Base-by-base conservation (phyloP, 306 rosid species). In the Cucurbita pepo region DNA sequence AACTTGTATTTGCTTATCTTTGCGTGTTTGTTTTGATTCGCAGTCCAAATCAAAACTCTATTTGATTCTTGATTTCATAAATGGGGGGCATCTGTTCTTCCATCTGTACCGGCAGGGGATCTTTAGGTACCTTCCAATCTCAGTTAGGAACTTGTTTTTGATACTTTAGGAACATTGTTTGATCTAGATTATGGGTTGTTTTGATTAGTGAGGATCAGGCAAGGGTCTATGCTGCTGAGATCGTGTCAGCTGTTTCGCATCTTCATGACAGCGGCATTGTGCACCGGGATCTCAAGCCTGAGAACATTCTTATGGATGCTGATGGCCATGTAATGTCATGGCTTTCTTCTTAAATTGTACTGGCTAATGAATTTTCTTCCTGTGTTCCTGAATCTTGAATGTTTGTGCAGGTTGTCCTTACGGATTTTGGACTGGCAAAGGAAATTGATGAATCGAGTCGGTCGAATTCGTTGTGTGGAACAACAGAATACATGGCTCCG, bases 221-320 rank as follows among this genome's bases (percentile, higher is more conserved):
- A 78, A 88, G 97, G 84, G 77, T 88, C 62, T 93, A 90, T 77
- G 81, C 98, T 75, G 98, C 96, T 74, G 98, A 90, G 88, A 94
- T 94, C 59, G 97, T 94, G 36, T 85, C 89, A 38, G 98, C 97
- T 71, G 97, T 94, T 83, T 86, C 98, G 10, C 96, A 90, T 82
- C 98, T 93, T 81, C 98, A 94, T 80, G 81, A 76, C 71, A 73
- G 82, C 15, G 96, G 98, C 74, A 90, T 94, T 40, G 95, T 94
- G 83, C 98, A 90, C 74, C 90, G 97, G 44, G 98, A 93, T 79
- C 97, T 93, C 80, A 93, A 93, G 76, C 98, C 98, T 41, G 98
- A 94, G 80, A 94, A 94, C 76, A 91, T 89, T 81, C 96, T 94
- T 56, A 82, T 94, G 95, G 97, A 90, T 44, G 79, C 95, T 22